Conservation (phyloP, 2,329 filamentous ascomycete genomes). For the Beauveria caledonica region DNA sequence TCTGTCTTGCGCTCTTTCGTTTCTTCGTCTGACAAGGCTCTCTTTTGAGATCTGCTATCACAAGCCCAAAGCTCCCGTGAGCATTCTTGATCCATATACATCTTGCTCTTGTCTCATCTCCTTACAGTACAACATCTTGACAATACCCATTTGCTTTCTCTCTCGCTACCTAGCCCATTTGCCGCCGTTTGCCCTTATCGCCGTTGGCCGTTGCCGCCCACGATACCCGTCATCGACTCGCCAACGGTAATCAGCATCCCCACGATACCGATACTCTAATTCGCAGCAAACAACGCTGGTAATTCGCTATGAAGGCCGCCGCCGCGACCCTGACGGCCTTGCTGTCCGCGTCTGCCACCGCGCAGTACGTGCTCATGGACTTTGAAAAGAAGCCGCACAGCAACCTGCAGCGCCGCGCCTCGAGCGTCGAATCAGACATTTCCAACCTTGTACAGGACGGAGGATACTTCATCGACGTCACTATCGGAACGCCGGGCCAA, state of each 20-base stretch:
- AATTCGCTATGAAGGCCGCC: conserved; percentile 4
- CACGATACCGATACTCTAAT: background rate
- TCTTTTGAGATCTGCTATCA: background rate
- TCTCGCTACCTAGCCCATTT: background rate
- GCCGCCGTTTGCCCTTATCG: too few relatives aligned
- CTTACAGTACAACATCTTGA: background rate
- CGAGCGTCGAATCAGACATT: conserved; percentile 35
- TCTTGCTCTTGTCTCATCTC: background rate
- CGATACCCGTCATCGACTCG: background rate
- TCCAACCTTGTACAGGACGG: conserved; percentile 36
- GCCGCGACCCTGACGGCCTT: conserved; percentile 6
- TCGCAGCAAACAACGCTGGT: background rate
- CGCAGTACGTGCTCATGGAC: conserved; percentile 38
- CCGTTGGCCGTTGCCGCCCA: background rate
- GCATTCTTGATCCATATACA: background rate
- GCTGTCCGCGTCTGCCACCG: conserved; percentile 15
- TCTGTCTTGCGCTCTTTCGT: background rate
- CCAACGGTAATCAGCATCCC: background rate
- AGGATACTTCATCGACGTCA: conserved; percentile 48
- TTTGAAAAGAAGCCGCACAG: conserved; percentile 30
- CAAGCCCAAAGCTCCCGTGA: background rate
- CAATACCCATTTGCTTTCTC: background rate
- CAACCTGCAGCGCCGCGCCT: conserved; percentile 29
- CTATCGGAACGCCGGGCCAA: conserved; percentile 50
- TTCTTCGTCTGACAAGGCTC: conserved; percentile 1